Conservation (phyloP, 768 basidiomycete genomes). For the Clitopilus passeckerianus region DNA sequence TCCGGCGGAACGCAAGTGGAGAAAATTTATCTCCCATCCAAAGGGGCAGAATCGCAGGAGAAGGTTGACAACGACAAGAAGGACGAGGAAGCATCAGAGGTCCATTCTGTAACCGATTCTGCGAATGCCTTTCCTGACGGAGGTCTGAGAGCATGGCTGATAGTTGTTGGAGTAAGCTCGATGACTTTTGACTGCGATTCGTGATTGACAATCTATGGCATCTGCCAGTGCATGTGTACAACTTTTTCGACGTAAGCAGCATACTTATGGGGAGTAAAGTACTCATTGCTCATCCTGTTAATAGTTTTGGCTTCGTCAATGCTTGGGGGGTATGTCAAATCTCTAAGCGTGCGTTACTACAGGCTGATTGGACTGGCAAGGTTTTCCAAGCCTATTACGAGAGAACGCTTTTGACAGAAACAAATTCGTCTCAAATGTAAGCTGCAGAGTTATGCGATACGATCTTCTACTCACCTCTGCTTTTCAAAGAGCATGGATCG, state of each 20-base stretch:
- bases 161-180: constrained; percentile 30
- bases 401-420: constrained; percentile 32
- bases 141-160: constrained; percentile 37
- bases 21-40: neutral
- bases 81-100: constrained; percentile 1
- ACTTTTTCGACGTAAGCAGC: constrained; percentile 34
- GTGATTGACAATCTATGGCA: neutral
- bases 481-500: constrained; percentile 24
- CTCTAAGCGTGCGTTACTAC: neutral
- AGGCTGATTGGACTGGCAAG: constrained; percentile 17
- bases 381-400: constrained; percentile 61
- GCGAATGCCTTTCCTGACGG: constrained; percentile 28
- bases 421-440: constrained; percentile 52
- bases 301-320: constrained; percentile 50
- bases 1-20: no score
- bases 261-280: neutral
- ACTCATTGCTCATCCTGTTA: neutral
- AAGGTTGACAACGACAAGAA: neutral
- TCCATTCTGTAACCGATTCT: neutral
- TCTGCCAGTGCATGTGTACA: constrained; percentile 13
- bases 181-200: neutral
- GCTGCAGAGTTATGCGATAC: neutral
- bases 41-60: neutral
- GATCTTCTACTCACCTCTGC: neutral
- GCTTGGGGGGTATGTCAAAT: constrained; percentile 46